phyloP scores from a whole-genome alignment of 2,329 filamentous ascomycete genomes.

The Fusarium lyarnte region DNA sequence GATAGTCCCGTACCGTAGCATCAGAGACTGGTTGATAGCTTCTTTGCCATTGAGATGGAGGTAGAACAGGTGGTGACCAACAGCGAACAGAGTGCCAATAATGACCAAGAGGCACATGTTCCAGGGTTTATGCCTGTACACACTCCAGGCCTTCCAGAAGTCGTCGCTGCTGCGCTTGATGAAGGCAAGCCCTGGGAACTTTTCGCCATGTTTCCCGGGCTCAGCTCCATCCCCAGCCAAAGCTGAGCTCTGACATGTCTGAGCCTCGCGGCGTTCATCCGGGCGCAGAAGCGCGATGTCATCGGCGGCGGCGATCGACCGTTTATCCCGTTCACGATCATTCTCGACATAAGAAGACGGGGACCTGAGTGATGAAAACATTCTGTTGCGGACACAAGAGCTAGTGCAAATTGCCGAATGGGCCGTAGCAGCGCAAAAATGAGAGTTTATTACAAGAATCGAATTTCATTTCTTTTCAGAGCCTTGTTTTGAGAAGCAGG shows the following conservation, averaged over 20 bases:
- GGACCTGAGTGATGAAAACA: too few species aligned
- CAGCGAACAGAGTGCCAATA: rapidly evolving
- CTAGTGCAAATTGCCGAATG: too few species aligned
- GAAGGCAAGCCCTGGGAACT: rapidly evolving
- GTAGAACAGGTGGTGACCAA: not conserved
- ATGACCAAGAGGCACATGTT: not conserved
- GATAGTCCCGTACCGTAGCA: rapidly evolving
- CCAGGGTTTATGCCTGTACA: not conserved
- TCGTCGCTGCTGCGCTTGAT: rapidly evolving
- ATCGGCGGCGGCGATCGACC: too few species aligned
- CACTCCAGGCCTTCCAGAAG: not conserved
- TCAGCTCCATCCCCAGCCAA: rapidly evolving
- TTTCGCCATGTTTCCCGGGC: rapidly evolving
- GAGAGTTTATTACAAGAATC: too few species aligned
- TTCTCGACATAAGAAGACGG: too few species aligned
- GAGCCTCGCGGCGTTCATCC: not conserved
- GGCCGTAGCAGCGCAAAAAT: too few species aligned
- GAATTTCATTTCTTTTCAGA: too few species aligned
- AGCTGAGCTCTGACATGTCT: rapidly evolving
- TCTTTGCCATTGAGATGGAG: not conserved
- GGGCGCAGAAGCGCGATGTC: too few species aligned
- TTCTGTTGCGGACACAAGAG: too few species aligned
- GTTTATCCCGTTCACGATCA: too few species aligned
- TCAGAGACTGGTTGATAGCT: not conserved
- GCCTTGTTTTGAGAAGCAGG: too few species aligned